Evolutionary conservation across 2,329 filamentous ascomycete species (phyloP).

Genomic region (Trichoderma arundinaceum): DNA sequence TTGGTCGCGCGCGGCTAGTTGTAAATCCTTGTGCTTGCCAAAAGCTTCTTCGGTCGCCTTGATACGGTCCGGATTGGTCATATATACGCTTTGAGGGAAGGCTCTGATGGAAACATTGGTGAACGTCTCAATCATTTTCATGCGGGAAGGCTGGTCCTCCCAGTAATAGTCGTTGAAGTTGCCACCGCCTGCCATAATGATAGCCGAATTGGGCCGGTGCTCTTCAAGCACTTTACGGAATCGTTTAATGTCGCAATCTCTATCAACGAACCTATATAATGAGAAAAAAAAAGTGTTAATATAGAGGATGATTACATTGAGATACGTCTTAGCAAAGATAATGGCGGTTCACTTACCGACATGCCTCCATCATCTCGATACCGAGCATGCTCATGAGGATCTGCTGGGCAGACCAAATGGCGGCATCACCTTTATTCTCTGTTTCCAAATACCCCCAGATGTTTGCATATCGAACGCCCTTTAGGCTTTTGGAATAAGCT

Average conservation of each 20-base stretch:
- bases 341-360: slow-evolving; percentile 1
- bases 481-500: slow-evolving; percentile 11
- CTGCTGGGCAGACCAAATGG: slow-evolving; percentile 26
- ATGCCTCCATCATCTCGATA: slow-evolving; percentile 28
- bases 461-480: slow-evolving; percentile 26
- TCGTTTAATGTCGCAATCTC: slow-evolving; percentile 20
- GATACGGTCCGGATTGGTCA: slow-evolving; percentile 26
- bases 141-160: slow-evolving; percentile 26
- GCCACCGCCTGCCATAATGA: slow-evolving; percentile 24
- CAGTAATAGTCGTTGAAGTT: slow-evolving; percentile 29
- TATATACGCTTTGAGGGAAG: slow-evolving; percentile 26
- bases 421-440: slow-evolving; percentile 26
- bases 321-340: not conserved
- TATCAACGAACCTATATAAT: slow-evolving; percentile 8
- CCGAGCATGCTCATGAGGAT: slow-evolving; percentile 29
- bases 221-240: slow-evolving; percentile 22
- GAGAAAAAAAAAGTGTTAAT: not conserved
- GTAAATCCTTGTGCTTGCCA: slow-evolving; percentile 25
- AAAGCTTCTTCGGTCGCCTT: slow-evolving; percentile 25
- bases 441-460: slow-evolving; percentile 26
- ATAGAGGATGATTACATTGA: not conserved
- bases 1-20: slow-evolving; percentile 20
- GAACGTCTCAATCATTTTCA: slow-evolving; percentile 25
- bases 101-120: slow-evolving; percentile 26
- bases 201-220: slow-evolving; percentile 20